Percentiles rank a stretch among this genome's conserved stretches.
Evolutionary conservation across 371 early-diverging fungal genomes (phyloP).

Genomic region (Actinomortierella wolfii): DNA sequence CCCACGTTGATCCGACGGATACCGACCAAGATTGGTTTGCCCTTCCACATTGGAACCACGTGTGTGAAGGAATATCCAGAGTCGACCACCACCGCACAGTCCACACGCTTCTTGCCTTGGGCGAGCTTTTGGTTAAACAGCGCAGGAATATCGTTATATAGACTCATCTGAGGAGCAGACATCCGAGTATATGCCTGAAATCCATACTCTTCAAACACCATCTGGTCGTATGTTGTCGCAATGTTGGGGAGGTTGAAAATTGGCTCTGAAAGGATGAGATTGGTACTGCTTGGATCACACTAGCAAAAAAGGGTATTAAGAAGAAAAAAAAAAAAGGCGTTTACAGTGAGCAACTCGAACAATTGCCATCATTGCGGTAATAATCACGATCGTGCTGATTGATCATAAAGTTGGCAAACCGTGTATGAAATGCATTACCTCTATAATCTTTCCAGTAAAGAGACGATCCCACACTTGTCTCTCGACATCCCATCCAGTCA

Average conservation of each 20-base stretch:
- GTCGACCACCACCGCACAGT: slow-evolving; percentile 78
- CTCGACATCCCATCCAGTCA: slow-evolving; percentile 82
- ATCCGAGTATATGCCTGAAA: slow-evolving; percentile 69
- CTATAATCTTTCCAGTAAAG: slow-evolving; percentile 61
- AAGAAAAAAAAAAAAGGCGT: slow-evolving; percentile 1
- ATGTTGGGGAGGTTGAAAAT: slow-evolving; percentile 77
- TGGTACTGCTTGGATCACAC: slow-evolving; percentile 67
- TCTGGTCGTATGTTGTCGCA: slow-evolving; percentile 76
- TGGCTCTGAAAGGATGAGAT: slow-evolving; percentile 80
- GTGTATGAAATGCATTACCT: too few relatives aligned
- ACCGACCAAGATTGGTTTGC: slow-evolving; percentile 58
- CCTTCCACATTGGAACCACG: slow-evolving; percentile 71
- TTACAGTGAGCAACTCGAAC: too few relatives aligned
- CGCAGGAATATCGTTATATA: slow-evolving; percentile 57
- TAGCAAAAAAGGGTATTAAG: slow-evolving; percentile 9
- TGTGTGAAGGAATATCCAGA: slow-evolving; percentile 86
- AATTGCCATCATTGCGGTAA: too few relatives aligned
- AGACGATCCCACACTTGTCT: slow-evolving; percentile 80
- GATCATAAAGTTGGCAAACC: too few relatives aligned
- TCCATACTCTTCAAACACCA: slow-evolving; percentile 85
- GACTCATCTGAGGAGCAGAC: slow-evolving; percentile 52
- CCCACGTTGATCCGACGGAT: slow-evolving; percentile 80
- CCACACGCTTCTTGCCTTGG: slow-evolving; percentile 51
- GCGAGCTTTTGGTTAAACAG: slow-evolving; percentile 53
- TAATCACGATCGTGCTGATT: too few relatives aligned